These are phyloP conservation scores for Acer saccharum DNA, from an alignment of 345 rosid species.

Conservation along the genomic window DNA sequence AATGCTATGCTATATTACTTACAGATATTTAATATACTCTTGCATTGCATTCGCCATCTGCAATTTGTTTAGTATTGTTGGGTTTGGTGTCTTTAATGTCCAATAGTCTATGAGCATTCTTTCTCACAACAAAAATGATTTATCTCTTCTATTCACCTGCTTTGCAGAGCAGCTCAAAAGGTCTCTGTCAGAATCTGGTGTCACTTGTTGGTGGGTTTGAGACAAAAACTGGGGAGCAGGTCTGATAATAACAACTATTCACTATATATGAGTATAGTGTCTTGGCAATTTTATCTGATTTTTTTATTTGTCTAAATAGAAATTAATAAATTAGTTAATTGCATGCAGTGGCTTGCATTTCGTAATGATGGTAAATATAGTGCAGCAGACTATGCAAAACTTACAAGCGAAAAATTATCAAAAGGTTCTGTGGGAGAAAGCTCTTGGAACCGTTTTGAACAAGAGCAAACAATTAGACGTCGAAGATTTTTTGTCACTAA, in stretches of 20 bases:
- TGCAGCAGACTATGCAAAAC: slow-evolving; percentile 81
- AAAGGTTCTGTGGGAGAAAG: slow-evolving; percentile 36
- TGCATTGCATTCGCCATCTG: not conserved
- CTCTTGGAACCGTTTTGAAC: slow-evolving; percentile 68
- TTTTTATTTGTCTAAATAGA: slow-evolving; percentile 1
- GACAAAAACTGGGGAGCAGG: slow-evolving; percentile 92
- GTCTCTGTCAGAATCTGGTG: slow-evolving; percentile 61
- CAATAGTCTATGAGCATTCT: not conserved
- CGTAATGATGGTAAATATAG: slow-evolving; percentile 80
- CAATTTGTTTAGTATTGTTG: slow-evolving; percentile 2
- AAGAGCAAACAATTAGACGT: slow-evolving; percentile 49
- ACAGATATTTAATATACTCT: not conserved
- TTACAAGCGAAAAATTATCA: slow-evolving; percentile 63
- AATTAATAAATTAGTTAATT: slow-evolving; percentile 30
- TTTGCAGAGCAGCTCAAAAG: slow-evolving; percentile 63
- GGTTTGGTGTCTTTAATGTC: slow-evolving; percentile 7
- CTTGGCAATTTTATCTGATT: not conserved
- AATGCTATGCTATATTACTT: not conserved
- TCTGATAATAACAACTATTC: slow-evolving; percentile 33
- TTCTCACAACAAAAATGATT: not conserved
- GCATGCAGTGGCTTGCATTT: slow-evolving; percentile 86
- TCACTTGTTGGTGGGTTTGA: slow-evolving; percentile 88
- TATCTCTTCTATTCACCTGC: slow-evolving; percentile 14
- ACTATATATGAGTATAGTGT: not conserved
- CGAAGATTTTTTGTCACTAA: slow-evolving; percentile 60